These are phyloP conservation scores for Cruciata laevipes DNA, from an alignment of 257 asterid genomes.

Conservation along the genomic window DNA sequence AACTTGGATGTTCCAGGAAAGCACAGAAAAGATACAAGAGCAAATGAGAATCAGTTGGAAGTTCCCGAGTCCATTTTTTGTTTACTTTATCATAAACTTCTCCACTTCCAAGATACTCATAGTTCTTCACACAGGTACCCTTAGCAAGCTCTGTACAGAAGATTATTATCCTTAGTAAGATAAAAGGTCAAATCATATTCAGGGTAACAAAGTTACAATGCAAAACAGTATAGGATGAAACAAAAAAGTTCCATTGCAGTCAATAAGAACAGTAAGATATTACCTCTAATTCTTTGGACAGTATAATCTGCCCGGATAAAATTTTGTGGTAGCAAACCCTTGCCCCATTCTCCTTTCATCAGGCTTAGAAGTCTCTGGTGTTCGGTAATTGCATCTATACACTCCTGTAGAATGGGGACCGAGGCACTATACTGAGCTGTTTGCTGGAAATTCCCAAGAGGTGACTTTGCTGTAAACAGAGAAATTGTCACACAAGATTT, in stretches of 20 bases:
- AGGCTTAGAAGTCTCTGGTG: conserved; percentile 85
- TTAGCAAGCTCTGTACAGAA: conserved; percentile 70
- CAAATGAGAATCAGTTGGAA: conserved; percentile 86
- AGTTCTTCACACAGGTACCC: conserved; percentile 92
- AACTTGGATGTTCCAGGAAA: conserved; percentile 82
- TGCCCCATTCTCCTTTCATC: conserved; percentile 94
- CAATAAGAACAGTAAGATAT: conserved; percentile 13
- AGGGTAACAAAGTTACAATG: background rate
- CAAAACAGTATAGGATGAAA: background rate
- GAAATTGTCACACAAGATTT: conserved; percentile 5
- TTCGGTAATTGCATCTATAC: conserved; percentile 77
- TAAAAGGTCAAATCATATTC: conserved; percentile 1
- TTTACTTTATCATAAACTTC: conserved; percentile 59
- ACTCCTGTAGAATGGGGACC: conserved; percentile 63
- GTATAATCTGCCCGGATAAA: conserved; percentile 69
- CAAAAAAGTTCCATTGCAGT: conserved; percentile 3
- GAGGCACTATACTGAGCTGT: conserved; percentile 43
- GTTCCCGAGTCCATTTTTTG: conserved; percentile 72
- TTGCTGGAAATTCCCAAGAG: conserved; percentile 49
- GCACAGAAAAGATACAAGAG: conserved; percentile 92
- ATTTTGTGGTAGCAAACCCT: conserved; percentile 86
- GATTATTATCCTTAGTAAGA: conserved; percentile 3
- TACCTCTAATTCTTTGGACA: conserved; percentile 75
- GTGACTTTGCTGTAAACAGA: conserved; percentile 46
- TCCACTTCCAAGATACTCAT: conserved; percentile 76